Base-by-base conservation (phyloP, 805 yeast genomes). In the Candida maltosa region DNA sequence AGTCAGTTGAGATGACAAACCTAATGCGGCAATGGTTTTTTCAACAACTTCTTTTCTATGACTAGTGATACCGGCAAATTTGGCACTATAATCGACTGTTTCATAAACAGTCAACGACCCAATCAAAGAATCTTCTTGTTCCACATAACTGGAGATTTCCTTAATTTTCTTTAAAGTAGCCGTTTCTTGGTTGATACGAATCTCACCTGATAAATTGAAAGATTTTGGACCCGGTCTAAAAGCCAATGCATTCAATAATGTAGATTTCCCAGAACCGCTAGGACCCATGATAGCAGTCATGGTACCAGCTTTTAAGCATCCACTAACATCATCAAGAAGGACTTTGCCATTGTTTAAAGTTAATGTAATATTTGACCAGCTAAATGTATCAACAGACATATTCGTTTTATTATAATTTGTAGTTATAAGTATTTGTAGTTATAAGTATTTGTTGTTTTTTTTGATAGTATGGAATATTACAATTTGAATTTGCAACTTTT, bases 191-290 rank as follows among this genome's bases (percentile, higher is more conserved):
- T 34, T 34, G 8, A 34, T 38, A 10, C 6, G 21, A 6, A 34
- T 34, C 11, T 24, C 29, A 20, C 38, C 39, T 5, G 38, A 14
- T 32, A 23, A 20, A 20, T 15, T 31, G 2, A 24, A 40, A 4
- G 37, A 29, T 11, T 26, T 36, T 8, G 29, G 56, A 7, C 80
- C 52, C 7, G 80, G 51, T 32, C 89, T 65, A 15, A 79, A 77
- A 17, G 91, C 78, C 18, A 65, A 42, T 27, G 41, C 49, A 33
- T 60, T 61, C 26, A 65, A 47, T 11, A 64, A 42, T 0, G 69
- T 64, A 2, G 69, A 60, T 30, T 65, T 65, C 6, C 70, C 70
- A 37, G 65, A 56, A 21, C 70, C 70, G 3, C 63, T 54, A 2
- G 69, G 69, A 4, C 70, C 70, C 69, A 65, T 63, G 6, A 65